Evolutionary conservation across 1,284 basidiomycete genomes (phyloP), one percentile per base, ranked within the genome.

Genomic region (Rhodotorula sp.): DNA sequence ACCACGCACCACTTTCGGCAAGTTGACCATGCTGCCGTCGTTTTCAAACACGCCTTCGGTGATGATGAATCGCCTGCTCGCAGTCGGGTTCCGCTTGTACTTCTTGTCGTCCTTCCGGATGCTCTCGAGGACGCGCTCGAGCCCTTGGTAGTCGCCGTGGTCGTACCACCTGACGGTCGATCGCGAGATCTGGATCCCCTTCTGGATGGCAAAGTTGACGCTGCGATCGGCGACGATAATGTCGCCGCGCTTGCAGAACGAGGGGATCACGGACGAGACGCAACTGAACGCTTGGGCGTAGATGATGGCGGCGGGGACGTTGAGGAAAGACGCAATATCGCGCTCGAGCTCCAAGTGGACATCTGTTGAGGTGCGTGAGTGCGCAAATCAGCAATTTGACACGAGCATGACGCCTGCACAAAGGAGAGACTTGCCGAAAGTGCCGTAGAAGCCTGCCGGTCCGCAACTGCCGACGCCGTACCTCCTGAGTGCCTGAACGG

Each of bases 1-100:
- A 15, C 16, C n/a, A 85, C 91, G 71, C 76, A 94, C 93, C 69
- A 98, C 85, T 81, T 90, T 91, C 18, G 94, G 93, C 48, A 99
- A 83, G 82, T 99, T 92, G 63, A 89, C 85, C 86, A 98, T 92
- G 70, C 87, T 87, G 47, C 96, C 96, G 78, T 98, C 94, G 78
- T 90, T 90, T 83, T 98, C 95, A 79, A 97, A 99, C 65, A 99
- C 89, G 64, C 96, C 97, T 81, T 99, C 97, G 0, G 96, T 95
- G 69, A 99, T 88, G 79, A 99, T 99, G 81, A 99, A 99, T 54
- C 92, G 87, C 72, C 94, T 87, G 43, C 69, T 68, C 21, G 69
- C 68, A 0, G 93, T 97, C 77, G 98, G 84, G 8, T 91, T 91
- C 15, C 86, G 85, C 62, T 88, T 87, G 72, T 91, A 89, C 82